Conservation (phyloP, 176 grass and related monocot genomes). For the Oryza longistaminata region DNA sequence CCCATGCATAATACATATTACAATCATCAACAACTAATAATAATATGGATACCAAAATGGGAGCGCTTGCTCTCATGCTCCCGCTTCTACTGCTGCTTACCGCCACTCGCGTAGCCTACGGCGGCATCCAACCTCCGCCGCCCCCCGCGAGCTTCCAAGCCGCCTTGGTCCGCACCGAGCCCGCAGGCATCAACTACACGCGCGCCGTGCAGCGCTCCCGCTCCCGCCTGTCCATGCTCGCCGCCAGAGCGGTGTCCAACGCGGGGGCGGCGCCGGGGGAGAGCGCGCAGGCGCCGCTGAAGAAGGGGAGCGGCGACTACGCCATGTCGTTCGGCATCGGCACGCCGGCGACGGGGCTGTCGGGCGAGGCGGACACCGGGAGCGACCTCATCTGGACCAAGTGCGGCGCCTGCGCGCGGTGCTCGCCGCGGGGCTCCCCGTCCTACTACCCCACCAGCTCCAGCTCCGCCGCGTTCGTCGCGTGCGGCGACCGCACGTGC, state of each 20-base stretch:
- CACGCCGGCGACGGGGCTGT: not conserved
- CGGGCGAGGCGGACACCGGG: not conserved
- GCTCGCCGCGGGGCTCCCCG: not conserved
- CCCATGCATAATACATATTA: no score
- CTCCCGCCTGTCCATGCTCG: not conserved
- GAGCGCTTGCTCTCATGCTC: not conserved
- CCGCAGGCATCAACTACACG: not conserved
- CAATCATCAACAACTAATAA: no score
- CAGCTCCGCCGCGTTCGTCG: no score
- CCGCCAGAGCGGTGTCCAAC: not conserved
- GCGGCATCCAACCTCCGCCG: no score
- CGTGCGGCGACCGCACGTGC: no score
- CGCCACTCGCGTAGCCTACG: not conserved
- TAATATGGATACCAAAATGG: not conserved
- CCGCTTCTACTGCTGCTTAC: not conserved
- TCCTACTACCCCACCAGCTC: no score
- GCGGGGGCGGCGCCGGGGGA: no score
- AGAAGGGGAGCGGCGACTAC: not conserved
- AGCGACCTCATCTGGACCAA: not conserved
- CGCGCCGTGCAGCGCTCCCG: not conserved
- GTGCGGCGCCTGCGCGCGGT: not conserved
- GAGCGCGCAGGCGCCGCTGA: not conserved
- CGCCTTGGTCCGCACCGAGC: not conserved
- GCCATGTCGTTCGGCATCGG: not conserved
- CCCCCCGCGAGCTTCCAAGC: not conserved